These are phyloP conservation scores for Corchorus olitorius DNA, from an alignment of 345 rosid genomes.

Conservation along the genomic window DNA sequence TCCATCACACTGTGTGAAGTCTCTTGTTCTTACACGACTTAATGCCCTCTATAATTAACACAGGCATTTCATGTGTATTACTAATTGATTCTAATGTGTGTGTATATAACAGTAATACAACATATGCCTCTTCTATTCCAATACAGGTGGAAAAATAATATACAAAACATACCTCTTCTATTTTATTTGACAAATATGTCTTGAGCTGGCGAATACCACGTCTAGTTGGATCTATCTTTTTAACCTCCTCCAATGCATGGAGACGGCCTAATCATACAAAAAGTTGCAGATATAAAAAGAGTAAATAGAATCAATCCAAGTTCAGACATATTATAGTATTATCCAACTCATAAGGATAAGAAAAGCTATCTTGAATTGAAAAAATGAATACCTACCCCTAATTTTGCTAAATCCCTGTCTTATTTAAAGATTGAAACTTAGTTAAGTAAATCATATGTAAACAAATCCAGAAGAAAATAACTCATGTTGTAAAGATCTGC, in stretches of 20 bases:
- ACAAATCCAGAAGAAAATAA: conserved; percentile 3
- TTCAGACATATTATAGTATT: neutral
- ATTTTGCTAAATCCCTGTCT: neutral
- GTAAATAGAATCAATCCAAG: conserved; percentile 1
- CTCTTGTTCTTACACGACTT: neutral
- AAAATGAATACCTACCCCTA: neutral
- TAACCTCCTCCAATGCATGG: conserved; percentile 88
- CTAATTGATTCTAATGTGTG: neutral
- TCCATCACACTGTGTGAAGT: neutral
- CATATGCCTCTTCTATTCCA: conserved; percentile 56
- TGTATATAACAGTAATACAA: neutral
- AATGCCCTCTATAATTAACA: neutral
- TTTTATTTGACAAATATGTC: conserved; percentile 74
- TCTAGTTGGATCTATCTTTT: conserved; percentile 67
- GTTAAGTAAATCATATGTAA: neutral
- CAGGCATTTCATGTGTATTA: neutral
- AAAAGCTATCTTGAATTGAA: neutral
- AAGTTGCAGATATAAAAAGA: neutral
- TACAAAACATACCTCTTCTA: conserved; percentile 62
- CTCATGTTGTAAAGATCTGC: neutral
- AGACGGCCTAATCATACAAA: conserved; percentile 67
- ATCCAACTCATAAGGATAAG: neutral
- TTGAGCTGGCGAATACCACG: conserved; percentile 96
- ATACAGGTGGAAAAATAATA: neutral
- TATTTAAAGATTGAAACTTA: neutral